These are phyloP conservation scores for Schizopora paradoxa DNA, from an alignment of 1,284 basidiomycete species.

Conservation along the genomic window DNA sequence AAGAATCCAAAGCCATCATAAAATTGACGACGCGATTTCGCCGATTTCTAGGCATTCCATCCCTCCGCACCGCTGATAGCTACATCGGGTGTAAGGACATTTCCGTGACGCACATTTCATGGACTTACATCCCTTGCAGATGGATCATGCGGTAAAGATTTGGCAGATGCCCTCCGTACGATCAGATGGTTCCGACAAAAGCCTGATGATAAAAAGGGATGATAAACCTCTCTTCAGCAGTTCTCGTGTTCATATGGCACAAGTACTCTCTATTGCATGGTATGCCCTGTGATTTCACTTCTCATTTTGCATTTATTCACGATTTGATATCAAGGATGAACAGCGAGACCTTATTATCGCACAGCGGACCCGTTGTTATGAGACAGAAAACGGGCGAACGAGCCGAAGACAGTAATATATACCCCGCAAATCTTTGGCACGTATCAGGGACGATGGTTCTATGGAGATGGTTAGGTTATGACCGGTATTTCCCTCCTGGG, in stretches of 20 bases:
- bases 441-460: slow-evolving; percentile 47
- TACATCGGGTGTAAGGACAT: slow-evolving; percentile 60
- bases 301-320: slow-evolving; percentile 1
- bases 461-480: slow-evolving; percentile 62
- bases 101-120: slow-evolving; percentile 2
- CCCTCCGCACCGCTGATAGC: slow-evolving; percentile 55
- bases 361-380: slow-evolving; percentile 55
- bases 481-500: slow-evolving; percentile 58
- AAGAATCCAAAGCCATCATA: neutral
- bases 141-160: slow-evolving; percentile 68
- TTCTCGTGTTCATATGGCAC: slow-evolving; percentile 56
- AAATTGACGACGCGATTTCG: neutral
- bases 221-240: slow-evolving; percentile 73
- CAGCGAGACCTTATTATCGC: slow-evolving; percentile 53
- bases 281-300: slow-evolving; percentile 29
- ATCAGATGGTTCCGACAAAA: slow-evolving; percentile 18
- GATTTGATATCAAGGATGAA: slow-evolving; percentile 46
- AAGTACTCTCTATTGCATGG: slow-evolving; percentile 61
- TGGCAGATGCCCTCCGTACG: slow-evolving; percentile 45
- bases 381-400: slow-evolving; percentile 31
- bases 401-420: slow-evolving; percentile 9
- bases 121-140: slow-evolving; percentile 33
- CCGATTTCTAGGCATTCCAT: slow-evolving; percentile 49
- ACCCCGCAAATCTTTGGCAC: no score
- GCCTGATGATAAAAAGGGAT: slow-evolving; percentile 42